phyloP scores from a whole-genome alignment of 805 yeast genomes.

The Peterozyma xylosa region DNA sequence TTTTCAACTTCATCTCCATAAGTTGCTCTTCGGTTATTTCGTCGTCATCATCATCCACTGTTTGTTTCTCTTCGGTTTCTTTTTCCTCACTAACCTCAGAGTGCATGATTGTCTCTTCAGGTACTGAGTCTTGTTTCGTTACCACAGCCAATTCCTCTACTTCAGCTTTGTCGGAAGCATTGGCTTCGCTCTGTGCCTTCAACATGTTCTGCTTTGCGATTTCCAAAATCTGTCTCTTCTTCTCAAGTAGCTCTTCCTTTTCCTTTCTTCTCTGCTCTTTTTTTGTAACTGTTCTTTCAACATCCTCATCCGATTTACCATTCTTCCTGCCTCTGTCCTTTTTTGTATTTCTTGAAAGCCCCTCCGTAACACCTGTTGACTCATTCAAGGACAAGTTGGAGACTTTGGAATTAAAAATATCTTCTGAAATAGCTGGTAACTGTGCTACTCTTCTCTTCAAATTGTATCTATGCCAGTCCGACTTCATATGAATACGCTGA shows the following conservation, averaged over 20 bases:
- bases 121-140: background rate
- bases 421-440: conserved; percentile 35
- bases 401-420: conserved; percentile 11
- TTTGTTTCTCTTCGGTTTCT: conserved; percentile 11
- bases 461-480: conserved; percentile 45
- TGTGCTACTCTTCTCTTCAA: conserved; percentile 41
- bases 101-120: background rate
- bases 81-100: background rate
- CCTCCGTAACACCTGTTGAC: background rate
- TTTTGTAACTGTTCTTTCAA: conserved; percentile 28
- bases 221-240: conserved; percentile 40
- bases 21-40: conserved; percentile 32
- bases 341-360: background rate
- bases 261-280: conserved; percentile 43
- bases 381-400: conserved; percentile 1
- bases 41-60: conserved; percentile 10
- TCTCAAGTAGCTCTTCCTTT: conserved; percentile 40
- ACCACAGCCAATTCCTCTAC: background rate
- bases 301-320: conserved; percentile 13
- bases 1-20: conserved; percentile 35
- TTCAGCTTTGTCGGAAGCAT: conserved; percentile 9
- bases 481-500: conserved; percentile 39
- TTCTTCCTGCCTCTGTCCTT: conserved; percentile 11
- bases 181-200: conserved; percentile 20
- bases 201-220: conserved; percentile 35